Evolutionary conservation across 768 basidiomycete genomes (phyloP), one percentile per base, ranked within the genome.

Genomic region (Obba rivulosa): DNA sequence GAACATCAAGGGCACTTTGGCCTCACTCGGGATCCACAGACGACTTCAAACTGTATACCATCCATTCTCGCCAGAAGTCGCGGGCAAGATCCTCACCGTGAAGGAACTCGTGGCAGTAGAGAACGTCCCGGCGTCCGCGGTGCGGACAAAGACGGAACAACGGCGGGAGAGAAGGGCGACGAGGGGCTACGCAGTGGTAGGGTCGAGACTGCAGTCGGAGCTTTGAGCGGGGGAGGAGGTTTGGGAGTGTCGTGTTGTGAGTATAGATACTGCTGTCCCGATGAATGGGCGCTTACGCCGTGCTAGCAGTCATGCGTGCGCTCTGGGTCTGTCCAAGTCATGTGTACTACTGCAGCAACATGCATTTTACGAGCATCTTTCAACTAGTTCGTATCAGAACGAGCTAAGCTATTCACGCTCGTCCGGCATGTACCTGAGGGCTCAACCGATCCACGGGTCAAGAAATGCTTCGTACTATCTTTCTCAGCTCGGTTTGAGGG

Each of bases 101-200:
- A 97, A 96, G 74, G 93, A 97, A 68, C 71, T 97, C 38, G 79
- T 96, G 9, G 78, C 87, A 60, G 92, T 97, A 37, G 76, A 83
- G 64, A 95, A 94, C 61, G 92, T 96, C 14, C 78, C 84, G 0
- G 70, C 71, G 21, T 72, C 74, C 28, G 69, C 75, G 47, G 88
- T 92, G 21, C 74, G 76, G 68, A 84, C 80, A n/a, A 81, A 81
- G 62, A 69, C 77, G 52, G 75, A 88, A 67, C 82, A 85, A 70
- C 74, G 80, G 56, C 63, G 66, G 57, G 84, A 85, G 52, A 71
- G 89, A 59, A 80, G 75, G 63, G 78, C 87, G 9, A 65, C 75
- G 10, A 70, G 83, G 39, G 90, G 89, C 13, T 92, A 86, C 51
- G 73, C 73, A 42, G 78, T 90, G 17, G 62, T 67, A 17, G 62